A percentile compares a stretch with the other conserved stretches of the same genome.
phyloP scores from a whole-genome alignment of 257 asterid genomes.

The Solanum bulbocastanum region DNA sequence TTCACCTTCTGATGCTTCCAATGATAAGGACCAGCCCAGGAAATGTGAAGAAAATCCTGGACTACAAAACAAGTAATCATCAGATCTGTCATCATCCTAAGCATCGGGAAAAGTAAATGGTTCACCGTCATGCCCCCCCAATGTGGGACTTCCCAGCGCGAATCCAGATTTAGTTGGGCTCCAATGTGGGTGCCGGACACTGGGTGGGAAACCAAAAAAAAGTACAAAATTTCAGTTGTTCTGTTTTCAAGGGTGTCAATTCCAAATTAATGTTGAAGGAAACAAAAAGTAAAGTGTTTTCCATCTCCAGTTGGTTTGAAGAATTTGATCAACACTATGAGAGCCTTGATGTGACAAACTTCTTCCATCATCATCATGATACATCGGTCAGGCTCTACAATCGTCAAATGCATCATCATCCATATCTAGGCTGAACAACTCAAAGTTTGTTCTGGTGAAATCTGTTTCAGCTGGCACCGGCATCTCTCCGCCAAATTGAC shows the following conservation, averaged over 20 bases:
- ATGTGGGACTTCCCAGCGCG: neutral
- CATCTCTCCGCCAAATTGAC: conserved; percentile 50
- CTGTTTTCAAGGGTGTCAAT: neutral
- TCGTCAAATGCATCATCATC: conserved; percentile 39
- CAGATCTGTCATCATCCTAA: conserved; percentile 48
- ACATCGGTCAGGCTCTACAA: conserved; percentile 46
- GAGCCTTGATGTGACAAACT: conserved; percentile 47
- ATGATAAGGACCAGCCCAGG: conserved; percentile 94
- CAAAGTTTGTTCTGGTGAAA: conserved; percentile 33
- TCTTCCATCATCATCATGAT: conserved; percentile 60
- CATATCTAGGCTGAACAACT: conserved; percentile 14
- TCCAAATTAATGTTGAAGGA: neutral
- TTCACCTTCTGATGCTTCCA: conserved; percentile 74
- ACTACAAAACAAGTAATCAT: conserved; percentile 53
- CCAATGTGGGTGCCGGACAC: neutral
- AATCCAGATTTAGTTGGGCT: neutral
- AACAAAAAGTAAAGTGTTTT: neutral
- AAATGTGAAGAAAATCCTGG: conserved; percentile 63
- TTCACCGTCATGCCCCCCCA: conserved; percentile 36
- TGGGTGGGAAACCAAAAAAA: neutral
- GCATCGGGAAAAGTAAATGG: conserved; percentile 25
- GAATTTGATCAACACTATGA: conserved; percentile 41
- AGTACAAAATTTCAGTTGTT: neutral
- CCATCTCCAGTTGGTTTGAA: conserved; percentile 37
- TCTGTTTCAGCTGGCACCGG: conserved; percentile 41